Evolutionary conservation across 2,329 filamentous ascomycete species (phyloP).

Genomic region (Beauveria australis): DNA sequence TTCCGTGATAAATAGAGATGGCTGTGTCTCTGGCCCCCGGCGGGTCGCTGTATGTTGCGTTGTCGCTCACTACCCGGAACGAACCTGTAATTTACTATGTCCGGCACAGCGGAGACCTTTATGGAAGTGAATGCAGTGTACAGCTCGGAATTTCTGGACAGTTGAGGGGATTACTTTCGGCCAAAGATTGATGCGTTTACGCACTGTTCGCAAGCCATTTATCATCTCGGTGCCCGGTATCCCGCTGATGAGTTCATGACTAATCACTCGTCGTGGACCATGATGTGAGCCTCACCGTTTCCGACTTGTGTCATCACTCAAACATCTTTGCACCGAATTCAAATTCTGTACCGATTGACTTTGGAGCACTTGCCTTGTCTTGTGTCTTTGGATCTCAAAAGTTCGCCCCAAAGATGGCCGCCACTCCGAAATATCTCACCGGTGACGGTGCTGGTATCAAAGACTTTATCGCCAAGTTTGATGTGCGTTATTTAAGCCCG

Average conservation of each 20-base stretch:
- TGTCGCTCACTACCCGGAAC: background rate
- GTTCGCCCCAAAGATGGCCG: background rate
- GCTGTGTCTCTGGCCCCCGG: too few species aligned
- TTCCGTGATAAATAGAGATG: too few species aligned
- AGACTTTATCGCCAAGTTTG: conserved; percentile 82
- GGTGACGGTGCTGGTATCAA: conserved; percentile 70
- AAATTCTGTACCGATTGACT: too few species aligned
- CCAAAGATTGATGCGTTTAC: background rate
- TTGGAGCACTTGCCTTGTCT: background rate
- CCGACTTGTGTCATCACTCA: background rate
- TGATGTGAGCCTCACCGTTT: background rate
- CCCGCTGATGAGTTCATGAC: background rate
- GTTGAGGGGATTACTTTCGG: background rate
- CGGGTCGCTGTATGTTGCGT: background rate
- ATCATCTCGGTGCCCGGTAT: background rate
- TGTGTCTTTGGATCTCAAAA: background rate
- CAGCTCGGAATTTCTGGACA: too few species aligned
- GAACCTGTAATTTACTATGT: too few species aligned
- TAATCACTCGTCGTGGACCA: background rate
- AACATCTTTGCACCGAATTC: background rate
- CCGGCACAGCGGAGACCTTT: background rate
- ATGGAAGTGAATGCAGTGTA: background rate
- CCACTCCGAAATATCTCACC: conserved; percentile 57
- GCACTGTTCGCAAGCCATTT: too few species aligned
- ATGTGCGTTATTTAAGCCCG: conserved; percentile 53